Conservation (phyloP, 164 flowering plant genomes). For the Pachysandra terminalis region DNA sequence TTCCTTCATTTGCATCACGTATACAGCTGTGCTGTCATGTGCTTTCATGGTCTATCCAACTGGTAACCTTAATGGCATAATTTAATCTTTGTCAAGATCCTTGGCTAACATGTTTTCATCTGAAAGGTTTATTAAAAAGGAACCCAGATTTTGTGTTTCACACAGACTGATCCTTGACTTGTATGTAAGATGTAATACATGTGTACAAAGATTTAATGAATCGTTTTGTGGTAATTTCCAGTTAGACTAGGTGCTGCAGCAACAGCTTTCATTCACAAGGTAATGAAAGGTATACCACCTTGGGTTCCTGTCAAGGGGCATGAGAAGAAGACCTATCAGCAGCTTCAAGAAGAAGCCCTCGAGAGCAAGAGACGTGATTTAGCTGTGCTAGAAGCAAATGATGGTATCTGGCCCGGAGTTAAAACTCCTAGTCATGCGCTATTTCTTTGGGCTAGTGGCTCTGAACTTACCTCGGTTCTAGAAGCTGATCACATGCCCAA, state of each 20-base stretch:
- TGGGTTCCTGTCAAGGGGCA: constrained; percentile 89
- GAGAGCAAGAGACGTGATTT: constrained; percentile 83
- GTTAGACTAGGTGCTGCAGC: constrained; percentile 88
- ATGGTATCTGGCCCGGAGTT: constrained; percentile 92
- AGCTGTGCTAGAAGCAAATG: constrained; percentile 83
- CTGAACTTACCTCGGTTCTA: constrained; percentile 71
- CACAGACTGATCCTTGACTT: background rate
- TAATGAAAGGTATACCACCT: constrained; percentile 85
- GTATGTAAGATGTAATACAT: background rate
- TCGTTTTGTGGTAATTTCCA: constrained; percentile 27
- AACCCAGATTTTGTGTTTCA: constrained; percentile 2
- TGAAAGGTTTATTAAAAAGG: background rate
- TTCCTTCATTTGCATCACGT: background rate
- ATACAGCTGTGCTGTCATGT: background rate
- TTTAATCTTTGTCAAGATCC: background rate
- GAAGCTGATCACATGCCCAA: constrained; percentile 95
- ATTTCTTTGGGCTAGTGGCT: constrained; percentile 96
- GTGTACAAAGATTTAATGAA: background rate
- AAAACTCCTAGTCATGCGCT: constrained; percentile 82
- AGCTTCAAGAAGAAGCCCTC: constrained; percentile 89
- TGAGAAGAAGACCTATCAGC: constrained; percentile 76
- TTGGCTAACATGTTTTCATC: background rate
- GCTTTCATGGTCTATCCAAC: background rate
- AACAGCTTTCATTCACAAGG: constrained; percentile 75
- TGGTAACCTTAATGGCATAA: background rate